Base-by-base conservation (phyloP, 306 rosid species). In the Rosa persica region DNA sequence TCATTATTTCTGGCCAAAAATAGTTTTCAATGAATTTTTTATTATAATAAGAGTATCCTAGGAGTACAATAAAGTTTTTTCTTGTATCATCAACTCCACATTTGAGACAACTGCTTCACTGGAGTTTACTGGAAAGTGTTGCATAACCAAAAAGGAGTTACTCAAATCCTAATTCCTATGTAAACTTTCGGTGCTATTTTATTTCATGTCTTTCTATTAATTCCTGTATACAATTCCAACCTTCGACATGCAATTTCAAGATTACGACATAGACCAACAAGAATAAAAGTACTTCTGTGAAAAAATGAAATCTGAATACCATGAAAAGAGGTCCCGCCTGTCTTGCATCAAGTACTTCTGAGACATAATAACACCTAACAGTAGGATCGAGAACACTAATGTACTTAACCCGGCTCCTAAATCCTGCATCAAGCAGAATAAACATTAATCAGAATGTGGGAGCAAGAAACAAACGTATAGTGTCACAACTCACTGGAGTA, bases 341-440 rank as follows among this genome's bases (percentile, higher is more conserved):
- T 82, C 92, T 95, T 25, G 90, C 93, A 82, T 95, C 96, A 55
- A 96, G 91, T 76, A 96, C 90, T 89, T 96, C 98, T 74, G 98
- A 96, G 77, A 91, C 81, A 65, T 96, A 96, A 83, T 83, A 86
- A 75, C 93, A 90, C 89, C 81, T 90, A 51, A 82, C 85, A 70
- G 92, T 80, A 36, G 99, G 99, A 84, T 96, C 97, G 77, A 85
- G 82, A 77, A 89, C 85, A 83, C 82, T 91, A 76, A 90, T 89
- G 90, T 91, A 93, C 78, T 82, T 89, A 77, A 91, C 99, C 72
- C 94, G 90, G 90, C 97, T 93, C 88, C 85, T 90, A 87, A 90
- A 96, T 76, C 99, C 99, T 96, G 92, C 92, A 90, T 48, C 90
- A 81, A 77, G 74, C 34, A 81, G 60, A 74, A 47, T 57, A 52